Conservation (phyloP, 495 filamentous ascomycete species). For the Lasiosphaeris hirsuta region DNA sequence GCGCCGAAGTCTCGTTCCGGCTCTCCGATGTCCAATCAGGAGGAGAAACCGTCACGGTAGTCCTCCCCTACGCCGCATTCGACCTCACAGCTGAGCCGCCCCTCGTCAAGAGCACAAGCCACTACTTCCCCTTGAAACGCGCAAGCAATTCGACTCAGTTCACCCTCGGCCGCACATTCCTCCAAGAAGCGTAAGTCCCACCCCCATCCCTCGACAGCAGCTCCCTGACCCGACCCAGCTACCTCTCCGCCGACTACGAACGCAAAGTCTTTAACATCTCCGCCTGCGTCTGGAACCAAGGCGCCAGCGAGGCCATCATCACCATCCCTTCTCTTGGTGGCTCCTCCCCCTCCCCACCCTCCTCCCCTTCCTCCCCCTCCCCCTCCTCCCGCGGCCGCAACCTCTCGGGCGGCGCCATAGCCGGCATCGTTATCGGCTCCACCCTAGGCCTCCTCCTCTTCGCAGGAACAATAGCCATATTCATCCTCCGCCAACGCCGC, state of each 20-base stretch:
- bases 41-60: slow-evolving; percentile 44
- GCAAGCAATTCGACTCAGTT: slow-evolving; percentile 51
- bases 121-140: slow-evolving; percentile 53
- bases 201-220: background rate
- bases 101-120: slow-evolving; percentile 30
- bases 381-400: too few relatives aligned
- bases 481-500: slow-evolving; percentile 26
- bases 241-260: slow-evolving; percentile 48
- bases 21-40: slow-evolving; percentile 39
- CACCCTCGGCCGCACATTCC: slow-evolving; percentile 53
- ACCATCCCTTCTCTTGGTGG: slow-evolving; percentile 22
- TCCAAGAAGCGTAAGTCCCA: slow-evolving; percentile 49
- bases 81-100: slow-evolving; percentile 46
- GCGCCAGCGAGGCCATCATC: slow-evolving; percentile 31
- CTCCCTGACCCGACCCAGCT: slow-evolving; percentile 22
- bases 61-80: slow-evolving; percentile 53
- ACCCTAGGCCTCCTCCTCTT: slow-evolving; percentile 22
- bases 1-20: slow-evolving; percentile 52
- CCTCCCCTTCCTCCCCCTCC: too few relatives aligned
- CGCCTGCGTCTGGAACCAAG: slow-evolving; percentile 37
- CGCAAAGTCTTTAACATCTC: slow-evolving; percentile 45
- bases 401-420: too few relatives aligned
- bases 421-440: slow-evolving; percentile 34
- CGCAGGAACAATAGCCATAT: slow-evolving; percentile 15
- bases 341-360: slow-evolving; percentile 21